Conservation (phyloP, 331 rosid species). For the Malus hybrid region DNA sequence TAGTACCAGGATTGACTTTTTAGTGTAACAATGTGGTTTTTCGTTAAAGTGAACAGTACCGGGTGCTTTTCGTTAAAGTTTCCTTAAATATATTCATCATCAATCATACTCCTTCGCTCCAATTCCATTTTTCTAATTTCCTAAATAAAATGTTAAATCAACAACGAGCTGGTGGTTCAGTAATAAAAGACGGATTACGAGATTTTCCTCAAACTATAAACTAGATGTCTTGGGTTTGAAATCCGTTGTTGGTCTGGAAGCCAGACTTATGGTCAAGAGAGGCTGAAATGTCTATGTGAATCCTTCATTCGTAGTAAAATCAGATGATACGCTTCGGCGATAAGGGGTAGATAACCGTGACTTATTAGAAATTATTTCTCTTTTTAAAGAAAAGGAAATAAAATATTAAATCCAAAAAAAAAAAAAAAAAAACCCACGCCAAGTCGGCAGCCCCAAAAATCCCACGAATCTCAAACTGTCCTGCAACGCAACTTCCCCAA, state of each 20-base stretch:
- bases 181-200: too few relatives aligned
- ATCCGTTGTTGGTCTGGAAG: rapidly evolving
- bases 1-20: too few relatives aligned
- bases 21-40: too few relatives aligned
- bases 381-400: too few relatives aligned
- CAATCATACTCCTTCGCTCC: not conserved
- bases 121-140: not conserved
- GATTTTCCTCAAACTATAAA: too few relatives aligned
- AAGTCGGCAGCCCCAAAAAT: not conserved
- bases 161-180: too few relatives aligned
- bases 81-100: not conserved
- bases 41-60: too few relatives aligned
- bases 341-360: rapidly evolving
- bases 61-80: too few relatives aligned
- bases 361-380: rapidly evolving
- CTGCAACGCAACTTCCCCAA: not conserved
- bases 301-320: too few relatives aligned
- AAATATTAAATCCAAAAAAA: not conserved
- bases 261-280: rapidly evolving
- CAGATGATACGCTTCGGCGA: too few relatives aligned
- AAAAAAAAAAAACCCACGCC: not conserved
- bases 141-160: too few relatives aligned
- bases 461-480: not conserved
- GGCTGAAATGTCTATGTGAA: rapidly evolving
- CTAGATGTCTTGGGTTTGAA: rapidly evolving